Evolutionary conservation across 306 rosid genomes (phyloP), one percentile per base, ranked within the genome.

Genomic region (Cicer chorassanicum): DNA sequence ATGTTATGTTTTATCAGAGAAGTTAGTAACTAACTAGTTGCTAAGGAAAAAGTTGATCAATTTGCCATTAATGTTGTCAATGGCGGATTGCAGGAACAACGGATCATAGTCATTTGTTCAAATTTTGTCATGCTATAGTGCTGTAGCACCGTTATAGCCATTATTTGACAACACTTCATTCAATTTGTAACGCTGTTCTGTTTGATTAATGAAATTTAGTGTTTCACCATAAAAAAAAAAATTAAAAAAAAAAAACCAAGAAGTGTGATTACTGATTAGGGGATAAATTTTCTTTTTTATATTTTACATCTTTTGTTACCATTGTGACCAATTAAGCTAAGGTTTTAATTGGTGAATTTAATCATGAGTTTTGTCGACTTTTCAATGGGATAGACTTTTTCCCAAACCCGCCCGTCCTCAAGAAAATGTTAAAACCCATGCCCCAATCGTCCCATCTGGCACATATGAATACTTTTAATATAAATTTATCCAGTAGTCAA

Each of bases 1-100:
- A 34, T 69, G n/a, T 34, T 48, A 34, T 69, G 21, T 45, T 70
- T 70, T 45, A 5, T 8, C 1, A 40, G 34, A 29, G 21, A 15
- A 7, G 8, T 12, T 9, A 50, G 54, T 21, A 41, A 65, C 55
- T 42, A 65, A 60, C 29, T 21, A 21, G 36, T 34, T 69, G 53
- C 16, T 14, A 38, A 29, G 74, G 64, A 82, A 45, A 34, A 40
- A 72, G 53, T 55, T 46, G 65, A 54, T 45, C 18, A 64, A 56
- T 41, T 36, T 15, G 5, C 57, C 19, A 29, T 29, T 29, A 29
- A 0, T 29, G 36, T 29, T 29, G 36, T 29, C 36, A 29, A 29
- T 29, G 36, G 36, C 36, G 3, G 36, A 29, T 29, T 29, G 36
- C 36, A 29, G 5, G 36, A 29, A 29, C 34, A 3, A 24, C 4